Evolutionary conservation across 1,139 yeast genomes (phyloP).

Genomic region (Kazachstania sp.): DNA sequence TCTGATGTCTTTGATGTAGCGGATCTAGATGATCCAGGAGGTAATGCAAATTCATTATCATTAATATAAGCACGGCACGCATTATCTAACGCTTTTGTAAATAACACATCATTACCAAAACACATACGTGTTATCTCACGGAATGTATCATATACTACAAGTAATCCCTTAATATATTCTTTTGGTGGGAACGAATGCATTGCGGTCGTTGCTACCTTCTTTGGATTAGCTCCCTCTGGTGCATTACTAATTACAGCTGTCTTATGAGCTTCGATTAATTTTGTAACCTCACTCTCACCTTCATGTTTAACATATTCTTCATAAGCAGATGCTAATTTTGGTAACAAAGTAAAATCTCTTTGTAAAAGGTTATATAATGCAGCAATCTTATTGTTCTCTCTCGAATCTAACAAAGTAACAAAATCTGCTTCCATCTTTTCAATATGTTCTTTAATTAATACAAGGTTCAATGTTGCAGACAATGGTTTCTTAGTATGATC

Average conservation of each 20-base stretch:
- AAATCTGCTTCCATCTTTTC: slow-evolving; percentile 72
- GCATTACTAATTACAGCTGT: slow-evolving; percentile 12
- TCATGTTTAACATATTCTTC: slow-evolving; percentile 59
- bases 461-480: slow-evolving; percentile 65
- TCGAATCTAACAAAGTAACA: slow-evolving; percentile 60
- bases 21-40: slow-evolving; percentile 41
- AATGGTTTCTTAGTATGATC: slow-evolving; percentile 77
- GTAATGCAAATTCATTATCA: slow-evolving; percentile 69
- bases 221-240: slow-evolving; percentile 12
- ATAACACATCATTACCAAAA: slow-evolving; percentile 73
- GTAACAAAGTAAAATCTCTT: slow-evolving; percentile 47
- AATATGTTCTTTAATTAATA: slow-evolving; percentile 73
- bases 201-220: slow-evolving; percentile 15
- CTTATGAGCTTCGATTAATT: slow-evolving; percentile 20
- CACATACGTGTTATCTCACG: slow-evolving; percentile 51
- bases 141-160: slow-evolving; percentile 47
- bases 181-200: slow-evolving; percentile 42
- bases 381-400: slow-evolving; percentile 67
- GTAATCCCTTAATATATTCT: slow-evolving; percentile 67
- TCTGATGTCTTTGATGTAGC: slow-evolving; percentile 74
- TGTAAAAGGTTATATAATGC: slow-evolving; percentile 70
- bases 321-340: slow-evolving; percentile 59
- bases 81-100: slow-evolving; percentile 80
- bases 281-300: slow-evolving; percentile 26
- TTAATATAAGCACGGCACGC: slow-evolving; percentile 86